Evolutionary conservation across 305 asterid species (phyloP).

Genomic region (Fraxinus greggii): DNA sequence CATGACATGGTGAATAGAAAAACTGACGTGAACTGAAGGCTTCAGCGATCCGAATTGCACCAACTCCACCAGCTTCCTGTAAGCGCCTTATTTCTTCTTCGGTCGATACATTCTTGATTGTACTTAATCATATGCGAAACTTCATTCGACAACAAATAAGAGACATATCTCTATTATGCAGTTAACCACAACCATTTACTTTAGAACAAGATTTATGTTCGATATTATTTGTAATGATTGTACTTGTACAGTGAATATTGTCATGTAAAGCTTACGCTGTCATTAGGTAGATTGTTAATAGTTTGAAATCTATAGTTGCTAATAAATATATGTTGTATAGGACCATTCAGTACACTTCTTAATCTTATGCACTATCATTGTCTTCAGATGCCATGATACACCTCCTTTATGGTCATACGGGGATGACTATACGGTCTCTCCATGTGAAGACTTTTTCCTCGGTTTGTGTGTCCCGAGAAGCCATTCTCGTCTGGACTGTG

Average conservation of each 20-base stretch:
- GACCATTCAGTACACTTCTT: neutral
- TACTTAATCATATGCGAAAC: neutral
- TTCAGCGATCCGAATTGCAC: neutral
- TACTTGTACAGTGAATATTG: neutral
- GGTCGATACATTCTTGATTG: neutral
- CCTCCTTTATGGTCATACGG: neutral
- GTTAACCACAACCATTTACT: neutral
- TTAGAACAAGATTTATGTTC: neutral
- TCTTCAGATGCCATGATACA: neutral
- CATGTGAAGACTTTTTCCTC: neutral
- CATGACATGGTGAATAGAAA: constrained; percentile 90
- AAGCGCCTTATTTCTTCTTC: neutral
- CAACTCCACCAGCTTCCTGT: neutral
- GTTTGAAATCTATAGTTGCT: neutral
- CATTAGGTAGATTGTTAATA: neutral
- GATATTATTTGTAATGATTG: neutral
- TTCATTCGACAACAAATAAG: neutral
- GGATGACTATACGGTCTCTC: neutral
- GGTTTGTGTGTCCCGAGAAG: neutral
- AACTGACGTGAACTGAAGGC: constrained; percentile 35
- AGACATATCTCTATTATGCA: neutral
- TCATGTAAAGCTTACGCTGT: neutral
- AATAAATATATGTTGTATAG: neutral
- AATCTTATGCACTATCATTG: neutral
- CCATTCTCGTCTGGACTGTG: neutral